Evolutionary conservation across 176 grass and related monocot genomes (phyloP).

Genomic region (Triticum monococcum): DNA sequence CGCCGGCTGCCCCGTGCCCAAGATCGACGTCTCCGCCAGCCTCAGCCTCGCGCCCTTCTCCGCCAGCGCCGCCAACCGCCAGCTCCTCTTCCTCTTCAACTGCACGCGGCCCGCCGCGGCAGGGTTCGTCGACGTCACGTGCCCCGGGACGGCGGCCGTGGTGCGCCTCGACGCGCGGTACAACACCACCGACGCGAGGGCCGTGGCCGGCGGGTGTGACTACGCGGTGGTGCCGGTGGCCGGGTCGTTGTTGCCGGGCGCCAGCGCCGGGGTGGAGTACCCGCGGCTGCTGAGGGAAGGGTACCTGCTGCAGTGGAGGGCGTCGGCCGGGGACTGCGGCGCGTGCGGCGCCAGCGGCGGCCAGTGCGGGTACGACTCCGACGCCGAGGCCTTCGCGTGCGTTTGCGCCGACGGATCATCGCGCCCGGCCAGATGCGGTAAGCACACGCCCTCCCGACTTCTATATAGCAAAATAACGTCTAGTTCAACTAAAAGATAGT

Average conservation of each 20-base stretch:
- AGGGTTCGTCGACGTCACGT: conserved; percentile 15
- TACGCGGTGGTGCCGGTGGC: conserved; percentile 36
- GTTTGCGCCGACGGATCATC: conserved; percentile 40
- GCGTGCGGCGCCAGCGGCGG: conserved; percentile 53
- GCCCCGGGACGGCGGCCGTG: background rate
- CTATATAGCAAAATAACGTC: background rate
- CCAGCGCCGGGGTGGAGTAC: background rate
- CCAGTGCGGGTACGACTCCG: conserved; percentile 39
- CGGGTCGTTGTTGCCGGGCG: background rate
- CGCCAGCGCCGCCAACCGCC: conserved; percentile 33
- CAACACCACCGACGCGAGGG: background rate
- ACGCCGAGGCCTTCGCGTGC: conserved; percentile 38
- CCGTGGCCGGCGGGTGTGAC: background rate
- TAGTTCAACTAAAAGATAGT: no score
- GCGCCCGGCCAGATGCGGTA: conserved; percentile 31
- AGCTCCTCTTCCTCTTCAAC: conserved; percentile 61
- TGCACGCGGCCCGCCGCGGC: background rate
- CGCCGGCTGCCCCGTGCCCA: conserved; percentile 30
- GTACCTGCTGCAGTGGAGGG: conserved; percentile 47
- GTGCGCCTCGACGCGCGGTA: conserved; percentile 20
- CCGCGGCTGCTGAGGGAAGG: conserved; percentile 30
- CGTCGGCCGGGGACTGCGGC: conserved; percentile 26
- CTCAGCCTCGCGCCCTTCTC: conserved; percentile 41
- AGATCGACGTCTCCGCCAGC: conserved; percentile 44
- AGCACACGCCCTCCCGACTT: background rate